Conservation (phyloP, 2,329 filamentous ascomycete species). For the Curvularia verruculosa region DNA sequence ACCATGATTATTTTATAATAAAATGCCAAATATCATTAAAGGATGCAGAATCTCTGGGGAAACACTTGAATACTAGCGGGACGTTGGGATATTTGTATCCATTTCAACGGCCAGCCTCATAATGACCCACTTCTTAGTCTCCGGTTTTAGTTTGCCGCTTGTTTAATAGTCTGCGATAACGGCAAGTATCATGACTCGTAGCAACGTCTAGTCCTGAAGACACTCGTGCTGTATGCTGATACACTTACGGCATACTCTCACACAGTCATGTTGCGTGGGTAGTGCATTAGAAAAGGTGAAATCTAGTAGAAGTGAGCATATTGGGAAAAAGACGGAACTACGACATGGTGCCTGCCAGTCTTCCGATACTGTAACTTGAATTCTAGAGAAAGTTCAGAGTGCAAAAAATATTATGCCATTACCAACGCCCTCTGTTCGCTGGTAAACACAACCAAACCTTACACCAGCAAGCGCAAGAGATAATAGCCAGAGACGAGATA, state of each 20-base stretch:
- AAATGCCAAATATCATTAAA: background rate
- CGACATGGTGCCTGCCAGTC: background rate
- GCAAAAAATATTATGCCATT: background rate
- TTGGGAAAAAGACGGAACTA: background rate
- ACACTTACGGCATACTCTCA: background rate
- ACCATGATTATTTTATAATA: slow-evolving; percentile 31
- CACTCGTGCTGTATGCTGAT: background rate
- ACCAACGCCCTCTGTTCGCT: background rate
- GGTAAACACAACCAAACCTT: background rate
- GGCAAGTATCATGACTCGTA: slow-evolving; percentile 6
- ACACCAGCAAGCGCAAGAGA: background rate
- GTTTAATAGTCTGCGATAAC: slow-evolving; percentile 8
- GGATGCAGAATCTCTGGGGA: background rate
- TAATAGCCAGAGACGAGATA: background rate
- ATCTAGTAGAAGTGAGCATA: background rate
- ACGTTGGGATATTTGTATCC: background rate
- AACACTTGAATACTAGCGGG: background rate
- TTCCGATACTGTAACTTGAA: background rate
- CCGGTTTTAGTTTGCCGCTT: background rate
- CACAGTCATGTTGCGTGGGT: background rate
- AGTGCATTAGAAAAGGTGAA: background rate
- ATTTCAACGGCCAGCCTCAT: background rate
- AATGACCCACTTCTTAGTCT: slow-evolving; percentile 1
- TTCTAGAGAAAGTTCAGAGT: background rate
- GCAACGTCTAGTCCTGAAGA: background rate